Base-by-base conservation (phyloP, 169 alveolate genomes). In the Plasmodium blacklocki region DNA sequence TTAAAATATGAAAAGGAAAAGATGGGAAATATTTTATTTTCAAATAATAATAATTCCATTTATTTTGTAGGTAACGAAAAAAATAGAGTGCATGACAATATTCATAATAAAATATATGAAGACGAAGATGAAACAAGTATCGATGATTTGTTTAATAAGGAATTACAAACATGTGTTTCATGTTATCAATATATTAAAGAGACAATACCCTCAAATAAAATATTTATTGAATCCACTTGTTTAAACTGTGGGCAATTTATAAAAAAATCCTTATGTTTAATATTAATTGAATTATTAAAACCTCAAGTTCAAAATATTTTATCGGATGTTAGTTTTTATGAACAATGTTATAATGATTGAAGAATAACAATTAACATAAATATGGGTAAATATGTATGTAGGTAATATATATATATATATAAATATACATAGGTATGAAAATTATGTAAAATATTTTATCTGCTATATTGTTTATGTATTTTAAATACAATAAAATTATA, bases 281-380 rank as follows among this genome's bases (percentile, higher is more conserved):
- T 73, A 74, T 60, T 86, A 47, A 86, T 86, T 47, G 92, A 86
- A 52, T 23, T 86, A 26, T 12, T 86, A 66, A 73, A 67, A 62
- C 87, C 92, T 12, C 92, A 86, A 58, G 86, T 86, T 19, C 85
- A 86, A 62, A 45, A 71, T 74, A 50, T 86, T 32, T 56, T 86
- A 62, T 72, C 92, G 26, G 92, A 86, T 71, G 70, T 26, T 63
- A 86, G 73, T 64, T 86, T 86, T 71, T 73, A 72, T 62, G 76
- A 71, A n/a, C 92, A 86, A 32, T 45, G 72, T 67, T 86, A 86
- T 47, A 70, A 86, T 52, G 92, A 86, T 26, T 86, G 45, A 59
- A 52, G 21, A 56, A 56, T 56, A 26, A 59, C 1, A 12, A 62
- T 73, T 5, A 39, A 39, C 47, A 39, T 39, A 5, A 39, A 39